Evolutionary conservation across 768 basidiomycete genomes (phyloP).

Genomic region (Termitomyces sp.): DNA sequence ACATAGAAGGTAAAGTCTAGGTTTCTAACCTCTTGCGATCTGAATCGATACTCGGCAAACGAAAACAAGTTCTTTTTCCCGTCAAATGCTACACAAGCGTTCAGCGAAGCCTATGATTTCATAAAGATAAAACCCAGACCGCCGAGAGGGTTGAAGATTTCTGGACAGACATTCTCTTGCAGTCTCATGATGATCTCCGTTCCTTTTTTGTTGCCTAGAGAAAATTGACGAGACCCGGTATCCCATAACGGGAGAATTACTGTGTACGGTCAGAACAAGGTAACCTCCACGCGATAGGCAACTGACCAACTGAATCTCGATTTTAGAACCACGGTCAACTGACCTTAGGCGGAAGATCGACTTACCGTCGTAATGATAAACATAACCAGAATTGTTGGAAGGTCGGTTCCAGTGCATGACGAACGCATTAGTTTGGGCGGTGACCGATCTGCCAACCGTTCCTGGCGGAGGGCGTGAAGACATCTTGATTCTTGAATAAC

Average conservation of each 20-base stretch:
- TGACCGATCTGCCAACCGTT: constrained; percentile 9
- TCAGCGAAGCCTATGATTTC: background rate
- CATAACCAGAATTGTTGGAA: constrained; percentile 8
- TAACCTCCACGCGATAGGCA: background rate
- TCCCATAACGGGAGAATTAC: constrained; percentile 25
- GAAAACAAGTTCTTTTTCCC: constrained; percentile 35
- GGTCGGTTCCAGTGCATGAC: constrained; percentile 19
- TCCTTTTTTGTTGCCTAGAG: constrained; percentile 25
- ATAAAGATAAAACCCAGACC: constrained; percentile 18
- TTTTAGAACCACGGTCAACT: background rate
- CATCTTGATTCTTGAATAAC: constrained; percentile 5
- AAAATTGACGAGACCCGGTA: constrained; percentile 14
- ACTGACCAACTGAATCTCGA: constrained; percentile 8
- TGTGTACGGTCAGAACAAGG: constrained; percentile 1
- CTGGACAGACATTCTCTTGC: constrained; percentile 21
- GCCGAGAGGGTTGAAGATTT: constrained; percentile 26
- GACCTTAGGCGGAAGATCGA: background rate
- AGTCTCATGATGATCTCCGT: constrained; percentile 31
- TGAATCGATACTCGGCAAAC: constrained; percentile 19
- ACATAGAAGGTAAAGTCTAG: background rate
- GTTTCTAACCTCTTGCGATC: constrained; percentile 19
- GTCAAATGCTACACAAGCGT: constrained; percentile 26
- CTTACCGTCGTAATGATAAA: constrained; percentile 28
- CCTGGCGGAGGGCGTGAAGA: constrained; percentile 10
- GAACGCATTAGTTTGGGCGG: constrained; percentile 23